Evolutionary conservation across 2,329 filamentous ascomycete species (phyloP).

Genomic region (Calonectria honghensis): DNA sequence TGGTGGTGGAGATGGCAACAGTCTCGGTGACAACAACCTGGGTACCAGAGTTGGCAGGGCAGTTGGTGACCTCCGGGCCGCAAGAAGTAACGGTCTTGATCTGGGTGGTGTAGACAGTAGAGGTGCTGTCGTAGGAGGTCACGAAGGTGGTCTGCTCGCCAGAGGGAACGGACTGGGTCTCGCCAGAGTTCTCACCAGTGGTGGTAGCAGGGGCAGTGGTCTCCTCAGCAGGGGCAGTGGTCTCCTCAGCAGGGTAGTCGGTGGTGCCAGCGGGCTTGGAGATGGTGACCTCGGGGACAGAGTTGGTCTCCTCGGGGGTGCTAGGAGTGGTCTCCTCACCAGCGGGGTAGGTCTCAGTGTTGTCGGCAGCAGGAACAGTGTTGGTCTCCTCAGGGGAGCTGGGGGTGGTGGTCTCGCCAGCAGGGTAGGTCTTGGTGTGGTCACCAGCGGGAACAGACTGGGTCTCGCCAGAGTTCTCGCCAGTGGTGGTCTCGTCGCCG

Average conservation of each 20-base stretch:
- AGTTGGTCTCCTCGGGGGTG: slow-evolving; percentile 39
- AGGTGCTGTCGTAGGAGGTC: slow-evolving; percentile 66
- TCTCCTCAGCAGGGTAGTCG: slow-evolving; percentile 28
- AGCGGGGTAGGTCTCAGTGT: slow-evolving; percentile 54
- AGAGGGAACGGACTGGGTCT: slow-evolving; percentile 27
- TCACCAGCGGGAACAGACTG: slow-evolving; percentile 15
- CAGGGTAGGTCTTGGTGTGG: slow-evolving; percentile 30
- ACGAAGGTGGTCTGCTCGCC: slow-evolving; percentile 45
- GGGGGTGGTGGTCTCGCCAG: slow-evolving; percentile 44
- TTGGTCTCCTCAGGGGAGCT: slow-evolving; percentile 44
- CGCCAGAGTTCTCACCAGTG: slow-evolving; percentile 42
- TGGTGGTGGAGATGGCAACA: slow-evolving; percentile 74
- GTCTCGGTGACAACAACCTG: slow-evolving; percentile 72
- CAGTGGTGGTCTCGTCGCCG: slow-evolving; percentile 44
- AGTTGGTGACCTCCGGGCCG: slow-evolving; percentile 67
- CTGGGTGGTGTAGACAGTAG: slow-evolving; percentile 71
- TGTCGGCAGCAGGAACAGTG: slow-evolving; percentile 48
- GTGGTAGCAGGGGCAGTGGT: slow-evolving; percentile 38
- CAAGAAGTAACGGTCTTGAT: slow-evolving; percentile 71
- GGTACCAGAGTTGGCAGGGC: slow-evolving; percentile 67
- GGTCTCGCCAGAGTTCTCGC: slow-evolving; percentile 41
- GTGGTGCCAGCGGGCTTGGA: slow-evolving; percentile 31
- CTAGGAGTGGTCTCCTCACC: slow-evolving; percentile 42
- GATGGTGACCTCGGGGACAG: slow-evolving; percentile 42
- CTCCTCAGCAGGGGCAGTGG: slow-evolving; percentile 1